Evolutionary conservation across 129 eudicot genomes (phyloP).

Genomic region (Artemisia annua): DNA sequence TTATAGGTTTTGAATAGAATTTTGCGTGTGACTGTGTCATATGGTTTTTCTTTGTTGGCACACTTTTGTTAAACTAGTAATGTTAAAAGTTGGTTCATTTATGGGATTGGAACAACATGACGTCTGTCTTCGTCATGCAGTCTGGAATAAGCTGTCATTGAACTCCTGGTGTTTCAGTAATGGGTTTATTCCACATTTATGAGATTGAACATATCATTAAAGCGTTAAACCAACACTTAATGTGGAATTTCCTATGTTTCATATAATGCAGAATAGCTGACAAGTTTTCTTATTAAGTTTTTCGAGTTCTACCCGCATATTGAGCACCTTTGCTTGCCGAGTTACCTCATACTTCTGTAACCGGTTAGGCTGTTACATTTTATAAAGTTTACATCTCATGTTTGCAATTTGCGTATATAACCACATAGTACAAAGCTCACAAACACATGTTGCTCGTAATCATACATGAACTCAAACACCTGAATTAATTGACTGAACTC

Average conservation of each 20-base stretch:
- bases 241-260: too few species aligned
- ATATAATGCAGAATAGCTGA: neutral
- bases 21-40: constrained; percentile 6
- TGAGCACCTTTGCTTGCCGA: neutral
- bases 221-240: too few species aligned
- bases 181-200: too few species aligned
- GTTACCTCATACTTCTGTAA: neutral
- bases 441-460: constrained; percentile 12
- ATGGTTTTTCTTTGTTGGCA: constrained; percentile 3
- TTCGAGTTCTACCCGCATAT: neutral
- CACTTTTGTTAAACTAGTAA: neutral
- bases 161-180: too few species aligned
- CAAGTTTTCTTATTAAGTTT: neutral
- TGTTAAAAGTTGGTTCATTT: constrained; percentile 3
- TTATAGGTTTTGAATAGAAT: neutral
- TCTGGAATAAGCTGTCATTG: too few species aligned
- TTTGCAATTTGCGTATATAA: neutral
- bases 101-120: neutral
- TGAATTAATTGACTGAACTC: neutral
- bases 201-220: too few species aligned
- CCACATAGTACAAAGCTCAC: constrained; percentile 10
- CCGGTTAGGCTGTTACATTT: neutral
- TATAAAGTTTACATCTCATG: neutral
- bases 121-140: too few species aligned
- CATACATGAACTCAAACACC: constrained; percentile 16